Conservation (phyloP, 2,329 filamentous ascomycete species). For the Aspergillus pseudoviridinutans region DNA sequence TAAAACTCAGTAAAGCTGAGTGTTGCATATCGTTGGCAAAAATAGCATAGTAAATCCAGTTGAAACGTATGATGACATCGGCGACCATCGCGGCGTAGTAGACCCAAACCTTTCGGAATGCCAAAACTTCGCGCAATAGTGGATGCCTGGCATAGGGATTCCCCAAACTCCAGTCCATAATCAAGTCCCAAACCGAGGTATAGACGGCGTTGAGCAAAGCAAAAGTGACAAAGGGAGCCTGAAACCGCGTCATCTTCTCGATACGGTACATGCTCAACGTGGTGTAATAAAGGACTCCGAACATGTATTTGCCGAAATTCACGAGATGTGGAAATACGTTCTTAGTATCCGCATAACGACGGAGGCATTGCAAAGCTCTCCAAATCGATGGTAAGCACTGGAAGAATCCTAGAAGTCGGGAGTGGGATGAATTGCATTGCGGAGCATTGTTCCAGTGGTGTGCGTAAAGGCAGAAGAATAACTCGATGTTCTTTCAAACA, state of each 20-base stretch:
- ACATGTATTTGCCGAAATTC: conserved; percentile 87
- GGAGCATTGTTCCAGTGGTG: conserved; percentile 67
- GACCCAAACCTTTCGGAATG: conserved; percentile 71
- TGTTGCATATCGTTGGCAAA: conserved; percentile 78
- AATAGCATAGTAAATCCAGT: conserved; percentile 91
- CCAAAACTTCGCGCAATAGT: conserved; percentile 72
- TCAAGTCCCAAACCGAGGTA: conserved; percentile 84
- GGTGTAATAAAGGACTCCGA: conserved; percentile 75
- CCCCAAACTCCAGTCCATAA: conserved; percentile 94
- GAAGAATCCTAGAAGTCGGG: conserved; percentile 81
- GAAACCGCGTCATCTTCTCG: conserved; percentile 52
- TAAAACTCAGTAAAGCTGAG: conserved; percentile 74
- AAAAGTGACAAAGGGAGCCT: conserved; percentile 72
- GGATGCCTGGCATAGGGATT: conserved; percentile 67
- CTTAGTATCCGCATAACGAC: conserved; percentile 80
- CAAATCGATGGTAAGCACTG: conserved; percentile 78
- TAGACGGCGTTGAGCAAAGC: conserved; percentile 81
- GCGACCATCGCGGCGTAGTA: conserved; percentile 84
- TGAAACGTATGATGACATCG: conserved; percentile 83
- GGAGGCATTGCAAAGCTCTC: conserved; percentile 85
- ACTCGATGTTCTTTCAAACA: conserved; percentile 66
- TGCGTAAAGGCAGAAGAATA: conserved; percentile 95
- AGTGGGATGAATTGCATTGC: conserved; percentile 82
- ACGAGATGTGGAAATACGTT: conserved; percentile 89
- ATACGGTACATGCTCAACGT: conserved; percentile 82